These are phyloP conservation scores for Solanum infundibuliforme DNA, from an alignment of 257 asterid species.

Conservation along the genomic window DNA sequence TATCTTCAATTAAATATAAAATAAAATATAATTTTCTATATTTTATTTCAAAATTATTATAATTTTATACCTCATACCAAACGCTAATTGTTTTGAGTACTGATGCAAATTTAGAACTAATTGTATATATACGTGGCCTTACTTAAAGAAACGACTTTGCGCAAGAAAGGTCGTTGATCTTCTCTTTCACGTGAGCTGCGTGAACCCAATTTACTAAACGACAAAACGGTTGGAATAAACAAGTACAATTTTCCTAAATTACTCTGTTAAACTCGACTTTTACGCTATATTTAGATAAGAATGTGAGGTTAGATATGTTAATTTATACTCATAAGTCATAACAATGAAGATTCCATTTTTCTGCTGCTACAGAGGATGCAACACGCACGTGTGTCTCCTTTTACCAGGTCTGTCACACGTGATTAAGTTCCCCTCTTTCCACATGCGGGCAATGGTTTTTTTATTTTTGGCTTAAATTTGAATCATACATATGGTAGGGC, in stretches of 20 bases:
- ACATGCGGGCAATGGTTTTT: constrained; percentile 13
- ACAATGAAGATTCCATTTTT: constrained; percentile 2
- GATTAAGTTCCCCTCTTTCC: constrained; percentile 16
- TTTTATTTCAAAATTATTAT: no score
- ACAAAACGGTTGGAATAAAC: not conserved
- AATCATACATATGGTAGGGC: no score
- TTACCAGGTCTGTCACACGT: constrained; percentile 19
- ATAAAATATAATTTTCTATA: rapidly evolving
- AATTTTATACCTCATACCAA: no score
- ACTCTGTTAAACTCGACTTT: not conserved
- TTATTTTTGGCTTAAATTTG: no score
- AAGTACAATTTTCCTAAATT: not conserved
- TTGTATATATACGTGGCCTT: not conserved
- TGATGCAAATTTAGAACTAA: not conserved
- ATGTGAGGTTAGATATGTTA: not conserved
- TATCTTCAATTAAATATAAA: no score
- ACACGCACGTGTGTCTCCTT: constrained; percentile 43
- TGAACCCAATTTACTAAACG: not conserved
- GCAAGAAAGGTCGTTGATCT: constrained; percentile 13
- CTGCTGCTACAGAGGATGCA: constrained; percentile 30
- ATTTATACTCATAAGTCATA: not conserved
- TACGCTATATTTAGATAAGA: constrained; percentile 3
- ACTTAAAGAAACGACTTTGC: not conserved
- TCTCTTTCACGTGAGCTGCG: constrained; percentile 27
- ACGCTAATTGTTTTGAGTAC: rapidly evolving